These are phyloP conservation scores for Blastobotrys illinoisensis DNA, from an alignment of 1,139 yeast genomes.

Conservation along the genomic window DNA sequence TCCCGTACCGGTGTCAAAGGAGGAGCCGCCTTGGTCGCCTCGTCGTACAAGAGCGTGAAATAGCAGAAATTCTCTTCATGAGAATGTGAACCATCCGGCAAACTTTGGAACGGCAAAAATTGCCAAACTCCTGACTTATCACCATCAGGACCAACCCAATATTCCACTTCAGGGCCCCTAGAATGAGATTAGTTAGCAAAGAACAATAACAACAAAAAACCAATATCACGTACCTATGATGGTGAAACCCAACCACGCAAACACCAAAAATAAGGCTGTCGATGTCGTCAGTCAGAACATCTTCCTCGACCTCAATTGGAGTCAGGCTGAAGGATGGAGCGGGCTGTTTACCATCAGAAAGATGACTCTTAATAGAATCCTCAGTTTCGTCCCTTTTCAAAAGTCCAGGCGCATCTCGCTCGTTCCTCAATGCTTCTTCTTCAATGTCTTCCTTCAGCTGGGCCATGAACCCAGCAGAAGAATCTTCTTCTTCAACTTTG, in stretches of 20 bases:
- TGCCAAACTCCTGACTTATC: conserved; percentile 61
- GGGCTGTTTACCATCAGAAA: background rate
- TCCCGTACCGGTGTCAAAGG: conserved; percentile 40
- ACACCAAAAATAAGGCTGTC: conserved; percentile 62
- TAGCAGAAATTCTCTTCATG: conserved; percentile 92
- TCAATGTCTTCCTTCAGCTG: background rate
- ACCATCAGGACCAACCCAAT: conserved; percentile 71
- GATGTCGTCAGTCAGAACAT: conserved; percentile 13
- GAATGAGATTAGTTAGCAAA: background rate
- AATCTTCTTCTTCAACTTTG: background rate
- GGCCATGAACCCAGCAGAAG: background rate
- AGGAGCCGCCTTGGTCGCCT: conserved; percentile 42
- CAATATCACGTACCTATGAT: conserved; percentile 37
- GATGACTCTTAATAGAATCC: conserved; percentile 1
- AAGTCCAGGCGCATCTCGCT: background rate
- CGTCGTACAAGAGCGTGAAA: conserved; percentile 79
- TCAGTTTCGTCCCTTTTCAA: background rate
- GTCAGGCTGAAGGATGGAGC: conserved; percentile 12
- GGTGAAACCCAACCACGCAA: conserved; percentile 90
- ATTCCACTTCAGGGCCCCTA: conserved; percentile 92
- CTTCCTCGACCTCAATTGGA: conserved; percentile 19
- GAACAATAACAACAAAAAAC: background rate
- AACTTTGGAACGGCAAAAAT: conserved; percentile 86
- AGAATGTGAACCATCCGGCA: conserved; percentile 92
- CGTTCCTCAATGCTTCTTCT: conserved; percentile 7